Percentiles rank a stretch among this genome's conserved stretches.
Conservation (phyloP, 2,329 filamentous ascomycete genomes). For the Calonectria henricotiae region DNA sequence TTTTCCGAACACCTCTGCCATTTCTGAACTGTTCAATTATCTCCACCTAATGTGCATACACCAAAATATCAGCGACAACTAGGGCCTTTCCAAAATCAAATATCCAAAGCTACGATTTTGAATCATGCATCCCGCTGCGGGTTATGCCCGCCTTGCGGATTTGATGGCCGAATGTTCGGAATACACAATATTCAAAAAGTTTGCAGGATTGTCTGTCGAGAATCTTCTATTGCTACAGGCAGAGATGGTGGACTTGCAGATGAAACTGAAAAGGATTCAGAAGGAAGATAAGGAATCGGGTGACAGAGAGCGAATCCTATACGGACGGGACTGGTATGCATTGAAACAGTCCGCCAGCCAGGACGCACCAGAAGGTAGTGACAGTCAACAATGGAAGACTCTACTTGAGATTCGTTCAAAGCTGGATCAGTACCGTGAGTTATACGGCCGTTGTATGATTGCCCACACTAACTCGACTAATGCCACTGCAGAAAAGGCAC, state of each 20-base stretch:
- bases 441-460: background rate
- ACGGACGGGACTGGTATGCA: background rate
- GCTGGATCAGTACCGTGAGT: conserved; percentile 1
- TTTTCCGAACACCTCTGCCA: too few species aligned
- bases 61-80: too few species aligned
- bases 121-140: background rate
- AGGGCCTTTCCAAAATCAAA: too few species aligned
- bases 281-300: background rate
- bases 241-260: background rate
- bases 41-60: too few species aligned
- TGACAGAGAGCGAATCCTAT: background rate
- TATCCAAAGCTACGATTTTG: background rate
- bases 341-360: background rate
- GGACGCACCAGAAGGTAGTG: background rate
- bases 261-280: background rate
- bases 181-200: background rate
- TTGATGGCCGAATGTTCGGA: background rate
- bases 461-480: background rate
- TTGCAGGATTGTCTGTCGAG: background rate
- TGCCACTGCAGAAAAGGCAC: background rate
- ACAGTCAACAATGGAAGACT: background rate
- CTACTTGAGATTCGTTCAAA: background rate
- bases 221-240: conserved; percentile 13
- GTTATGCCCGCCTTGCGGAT: background rate
- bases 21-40: too few species aligned